phyloP scores from a whole-genome alignment of 2,329 filamentous ascomycete species.

The Aspergillus intermedius region DNA sequence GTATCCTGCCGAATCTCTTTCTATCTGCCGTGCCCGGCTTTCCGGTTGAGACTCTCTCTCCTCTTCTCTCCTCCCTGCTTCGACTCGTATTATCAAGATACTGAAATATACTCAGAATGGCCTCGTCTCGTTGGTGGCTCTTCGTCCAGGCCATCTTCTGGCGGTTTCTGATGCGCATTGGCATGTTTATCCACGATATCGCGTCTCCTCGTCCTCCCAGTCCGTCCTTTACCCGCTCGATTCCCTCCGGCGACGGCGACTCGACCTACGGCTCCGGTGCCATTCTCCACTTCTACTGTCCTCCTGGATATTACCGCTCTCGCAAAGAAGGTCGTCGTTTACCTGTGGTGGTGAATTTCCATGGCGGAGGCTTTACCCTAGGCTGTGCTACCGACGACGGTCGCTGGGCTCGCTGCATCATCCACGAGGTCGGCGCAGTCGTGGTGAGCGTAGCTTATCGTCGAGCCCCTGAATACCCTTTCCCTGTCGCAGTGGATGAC shows the following conservation, averaged over 20 bases:
- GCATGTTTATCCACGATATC: slow-evolving; percentile 61
- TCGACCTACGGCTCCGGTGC: slow-evolving; percentile 42
- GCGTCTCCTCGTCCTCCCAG: slow-evolving; percentile 55
- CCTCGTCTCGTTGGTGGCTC: slow-evolving; percentile 52
- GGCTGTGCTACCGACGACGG: slow-evolving; percentile 56
- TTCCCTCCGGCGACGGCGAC: slow-evolving; percentile 47
- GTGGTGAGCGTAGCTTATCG: slow-evolving; percentile 58
- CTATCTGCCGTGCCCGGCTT: too few species aligned
- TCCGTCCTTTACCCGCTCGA: slow-evolving; percentile 53
- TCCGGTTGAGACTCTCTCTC: background rate
- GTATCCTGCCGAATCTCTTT: too few species aligned
- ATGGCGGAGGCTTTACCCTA: slow-evolving; percentile 58
- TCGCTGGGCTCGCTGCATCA: slow-evolving; percentile 52
- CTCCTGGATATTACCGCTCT: slow-evolving; percentile 32
- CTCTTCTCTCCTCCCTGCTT: background rate
- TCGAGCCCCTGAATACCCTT: slow-evolving; percentile 55
- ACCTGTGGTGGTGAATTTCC: slow-evolving; percentile 57
- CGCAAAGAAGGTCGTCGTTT: slow-evolving; percentile 40
- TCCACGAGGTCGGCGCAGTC: slow-evolving; percentile 51
- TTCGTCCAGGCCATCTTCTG: slow-evolving; percentile 59
- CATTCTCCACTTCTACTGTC: slow-evolving; percentile 56
- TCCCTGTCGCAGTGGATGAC: slow-evolving; percentile 59
- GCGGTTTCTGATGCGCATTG: slow-evolving; percentile 61
- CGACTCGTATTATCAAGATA: slow-evolving; percentile 5
- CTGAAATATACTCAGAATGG: slow-evolving; percentile 7